Base-by-base conservation (phyloP, 164 flowering plant species). In the Liquidambar formosana region DNA sequence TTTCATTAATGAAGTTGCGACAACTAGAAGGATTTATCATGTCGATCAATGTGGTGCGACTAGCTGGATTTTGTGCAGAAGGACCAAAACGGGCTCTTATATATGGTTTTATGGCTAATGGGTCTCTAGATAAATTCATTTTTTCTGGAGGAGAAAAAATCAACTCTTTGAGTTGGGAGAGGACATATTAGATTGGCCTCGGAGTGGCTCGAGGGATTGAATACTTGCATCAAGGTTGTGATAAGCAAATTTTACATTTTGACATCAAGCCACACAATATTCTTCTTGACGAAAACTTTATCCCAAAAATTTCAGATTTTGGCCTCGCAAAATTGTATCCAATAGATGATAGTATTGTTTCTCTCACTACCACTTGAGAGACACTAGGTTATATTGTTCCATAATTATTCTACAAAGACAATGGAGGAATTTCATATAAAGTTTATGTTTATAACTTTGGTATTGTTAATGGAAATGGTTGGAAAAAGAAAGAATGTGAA, bases 171-270 rank as follows among this genome's bases (percentile, higher is more conserved):
- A 64, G 68, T 33, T 64, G 27, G 10, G 43, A 54, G 8, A 71
- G 47, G 13, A 28, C 44, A 63, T 64, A 25, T 56, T 57, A 63
- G 18, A 71, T 71, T n/a, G 26, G 66, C 5, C 21, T 60, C 1
- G 70, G 75, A 22, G 75, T 72, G 52, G 75, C 70, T 19, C 64
- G 49, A n/a, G 74, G 74, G 18, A 71, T 71, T 57, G 74, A 64
- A 48, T 71, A 71, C 38, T 25, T 72, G 5, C 75, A 72, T 41
- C 43, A 38, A 21, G 75, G 75, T 0, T 72, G 75, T 52, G 70
- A 51, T 0, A 60, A 66, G 75, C 68, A 72, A 38, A 72, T 72
- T 53, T 45, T 72, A 4, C 70, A 71, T 45, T 70, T 70, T 63
- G 73, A 70, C 25, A 70, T 70, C 67, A 70, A 70, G 57, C 73